Base-by-base conservation (phyloP, 192 early-diverging fungal species). In the Rhizoclosmatium globosum region DNA sequence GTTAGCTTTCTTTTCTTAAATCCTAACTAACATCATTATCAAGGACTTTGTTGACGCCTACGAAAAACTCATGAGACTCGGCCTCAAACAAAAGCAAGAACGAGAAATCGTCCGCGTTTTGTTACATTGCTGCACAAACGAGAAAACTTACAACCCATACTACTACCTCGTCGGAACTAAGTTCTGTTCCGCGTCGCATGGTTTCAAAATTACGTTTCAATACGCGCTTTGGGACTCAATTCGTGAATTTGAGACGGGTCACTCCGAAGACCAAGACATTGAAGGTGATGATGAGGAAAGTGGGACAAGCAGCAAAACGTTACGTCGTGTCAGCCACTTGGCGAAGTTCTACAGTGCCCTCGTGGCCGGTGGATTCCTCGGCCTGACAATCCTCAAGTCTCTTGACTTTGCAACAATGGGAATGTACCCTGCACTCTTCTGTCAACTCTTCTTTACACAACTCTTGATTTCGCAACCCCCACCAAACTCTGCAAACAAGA, bases 21-120 rank as follows among this genome's bases (percentile, higher is more conserved):
- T 31, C 31, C 31, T 44, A 13, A 17, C 17, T 53, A 17, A 53
- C 50, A 53, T 13, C 50, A 53, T 13, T 53, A 7, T 17, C 50
- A 42, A 92, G 87, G 97, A 98, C 82, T 99, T 94, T 80, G 84
- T 95, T 15, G 98, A 99, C 79, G 95, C 95, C 2, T 95, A 94
- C 81, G 93, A 98, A 77, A 87, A 93, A 46, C 85, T 99, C 38
- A 83, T 93, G 70, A 92, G 93, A 85, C 86, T 99, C 48, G 87
- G 88, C 59, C 85, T 99, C 64, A 96, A 94, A 68, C 91, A 94
- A 79, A 94, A 94, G 47, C 98, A 99, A 88, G 91, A 96, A 77
- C 94, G 96, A 65, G 98, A 99, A 85, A 95, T 98, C 71, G 92
- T 95, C 45, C 87, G 96, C 11, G 97, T 99, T 15, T 65, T 99